Evolutionary conservation across 73 alveolate genomes (phyloP), one percentile per base, ranked within the genome.

Genomic region (Stentor roeselii): DNA sequence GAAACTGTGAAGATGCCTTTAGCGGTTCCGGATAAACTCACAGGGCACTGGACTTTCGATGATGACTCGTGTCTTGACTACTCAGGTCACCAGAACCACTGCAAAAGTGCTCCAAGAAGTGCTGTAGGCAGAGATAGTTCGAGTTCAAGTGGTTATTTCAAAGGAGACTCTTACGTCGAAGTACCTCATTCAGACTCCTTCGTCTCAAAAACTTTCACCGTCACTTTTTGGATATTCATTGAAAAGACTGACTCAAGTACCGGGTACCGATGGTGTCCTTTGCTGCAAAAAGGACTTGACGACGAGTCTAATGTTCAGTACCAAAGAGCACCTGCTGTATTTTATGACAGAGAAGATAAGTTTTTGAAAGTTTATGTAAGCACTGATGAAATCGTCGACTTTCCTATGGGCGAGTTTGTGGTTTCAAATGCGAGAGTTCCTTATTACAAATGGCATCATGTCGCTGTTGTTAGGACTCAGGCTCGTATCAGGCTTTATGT

Each of bases 401-500:
- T 21, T 32, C 80, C 80, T 0, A 36, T 27, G 34, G 80, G 80
- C 11, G 80, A 67, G 41, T 67, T 27, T 67, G 80, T 34, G 34
- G 37, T 67, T 67, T 67, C 80, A 15, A 67, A 67, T 67, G 80
- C 80, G 34, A 67, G 80, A 67, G 34, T 67, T 67, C 80, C 80
- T 21, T 67, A 21, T 67, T 21, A 67, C 34, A 67, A 32, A 67
- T 67, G 80, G 80, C n/a, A 21, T 21, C 80, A 67, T 67, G 34
- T 67, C 11, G 80, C 41, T 21, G 80, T 67, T 67, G 80, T 67
- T 27, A 67, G 80, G 42, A 67, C 80, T 27, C 80, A 67, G 41
- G 21, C 80, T 27, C 21, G 80, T 27, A 67, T 67, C 11, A 67
- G 80, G 80, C 80, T 67, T 67, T 67, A 21, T 67, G 80, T 67